phyloP scores from a whole-genome alignment of 2,329 filamentous ascomycete species.

The Calonectria pteridis region DNA sequence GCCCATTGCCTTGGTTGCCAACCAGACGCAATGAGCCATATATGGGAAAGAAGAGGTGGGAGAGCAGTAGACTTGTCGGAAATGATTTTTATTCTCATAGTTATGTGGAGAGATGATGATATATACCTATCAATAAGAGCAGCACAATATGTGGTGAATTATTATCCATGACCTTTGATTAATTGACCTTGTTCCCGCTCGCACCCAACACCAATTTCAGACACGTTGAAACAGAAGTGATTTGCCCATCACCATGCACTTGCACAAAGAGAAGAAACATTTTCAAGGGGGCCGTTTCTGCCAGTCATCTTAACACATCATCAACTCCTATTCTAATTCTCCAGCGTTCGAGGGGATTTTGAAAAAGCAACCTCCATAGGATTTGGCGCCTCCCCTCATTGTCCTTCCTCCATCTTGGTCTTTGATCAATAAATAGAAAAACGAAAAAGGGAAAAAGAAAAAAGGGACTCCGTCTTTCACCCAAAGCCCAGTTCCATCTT shows the following conservation, averaged over 20 bases:
- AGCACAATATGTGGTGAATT: not conserved
- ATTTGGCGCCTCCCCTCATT: slow-evolving; percentile 6
- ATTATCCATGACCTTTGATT: not conserved
- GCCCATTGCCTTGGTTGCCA: not conserved
- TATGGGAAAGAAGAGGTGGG: slow-evolving; percentile 8
- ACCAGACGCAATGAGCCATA: not conserved
- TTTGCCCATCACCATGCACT: not conserved
- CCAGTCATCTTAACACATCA: slow-evolving; percentile 35
- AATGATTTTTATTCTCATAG: not conserved
- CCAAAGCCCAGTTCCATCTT: slow-evolving; percentile 16
- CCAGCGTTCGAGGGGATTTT: slow-evolving; percentile 17
- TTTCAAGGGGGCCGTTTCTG: not conserved
- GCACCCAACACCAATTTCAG: not conserved
- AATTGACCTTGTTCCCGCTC: not conserved
- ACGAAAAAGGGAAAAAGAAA: not conserved
- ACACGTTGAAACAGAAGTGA: not conserved
- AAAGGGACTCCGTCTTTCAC: slow-evolving; percentile 17
- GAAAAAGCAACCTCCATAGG: slow-evolving; percentile 17
- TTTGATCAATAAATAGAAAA: not conserved
- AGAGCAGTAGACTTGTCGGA: slow-evolving; percentile 20
- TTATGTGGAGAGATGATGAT: slow-evolving; percentile 12
- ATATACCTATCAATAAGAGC: slow-evolving; percentile 7
- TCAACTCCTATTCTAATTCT: slow-evolving; percentile 40
- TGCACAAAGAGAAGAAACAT: not conserved
- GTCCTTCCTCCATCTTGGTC: not conserved